Evolutionary conservation across 140 eudicot species (phyloP), one percentile per base, ranked within the genome.

Genomic region (Ambrosia hybrid): DNA sequence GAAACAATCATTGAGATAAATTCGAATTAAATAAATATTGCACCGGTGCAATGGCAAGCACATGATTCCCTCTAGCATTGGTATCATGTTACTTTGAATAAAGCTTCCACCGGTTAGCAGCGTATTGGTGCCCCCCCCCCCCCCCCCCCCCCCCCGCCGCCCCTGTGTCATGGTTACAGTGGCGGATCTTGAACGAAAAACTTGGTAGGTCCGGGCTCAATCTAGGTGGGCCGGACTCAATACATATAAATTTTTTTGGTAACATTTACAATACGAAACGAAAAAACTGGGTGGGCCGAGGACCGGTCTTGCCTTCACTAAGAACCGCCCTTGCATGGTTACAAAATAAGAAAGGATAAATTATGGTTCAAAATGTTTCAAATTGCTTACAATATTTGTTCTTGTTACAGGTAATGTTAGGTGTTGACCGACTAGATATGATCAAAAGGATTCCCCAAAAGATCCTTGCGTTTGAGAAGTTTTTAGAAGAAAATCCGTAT

Each of bases 361-460:
- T 45, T 65, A 65, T 15, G 56, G 45, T 16, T 7, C 5, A 9
- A 17, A 45, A 45, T 1, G 4, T 65, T 7, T 9, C 21, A 16
- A 67, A 58, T 57, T 57, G 4, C 41, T 72, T 66, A 12, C 46
- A 36, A 5, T 9, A 4, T 71, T 48, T 62, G 15, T 57, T 73
- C 46, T 70, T 80, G 45, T 64, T 72, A 67, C 83, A 91, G 97
- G 97, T 91, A 33, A 91, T 93, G 96, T 78, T 93, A 59, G 98
- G 98, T 5, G 97, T 90, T 80, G 98, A 92, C 73, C 89, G 98
- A 55, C 87, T 92, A 59, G 98, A 92, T 83, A 92, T 87, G 96
- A 89, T 92, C 21, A 92, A 92, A 83, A 96, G 98, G 76, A 92
- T 92, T 74, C 98, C 98, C 21, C 98, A 92, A 75, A 93, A 93